Evolutionary conservation across 2,329 filamentous ascomycete genomes (phyloP).

Genomic region (Claviceps digitariae): DNA sequence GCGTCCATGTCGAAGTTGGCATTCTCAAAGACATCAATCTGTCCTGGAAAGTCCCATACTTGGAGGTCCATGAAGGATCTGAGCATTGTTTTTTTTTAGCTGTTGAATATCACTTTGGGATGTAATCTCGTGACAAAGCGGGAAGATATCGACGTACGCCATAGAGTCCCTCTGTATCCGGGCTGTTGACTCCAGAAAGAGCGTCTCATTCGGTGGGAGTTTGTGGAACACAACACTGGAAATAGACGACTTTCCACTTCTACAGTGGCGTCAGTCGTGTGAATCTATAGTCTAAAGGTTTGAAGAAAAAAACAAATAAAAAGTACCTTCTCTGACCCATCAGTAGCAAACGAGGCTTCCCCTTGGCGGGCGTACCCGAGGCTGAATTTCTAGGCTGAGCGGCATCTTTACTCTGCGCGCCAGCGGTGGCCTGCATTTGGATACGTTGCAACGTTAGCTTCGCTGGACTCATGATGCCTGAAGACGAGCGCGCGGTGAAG

Average conservation of each 20-base stretch:
- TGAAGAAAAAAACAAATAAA: not conserved
- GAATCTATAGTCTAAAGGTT: not conserved
- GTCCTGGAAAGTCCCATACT: constrained; percentile 93
- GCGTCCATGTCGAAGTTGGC: constrained; percentile 81
- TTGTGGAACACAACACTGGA: constrained; percentile 99
- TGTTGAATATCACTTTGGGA: constrained; percentile 9
- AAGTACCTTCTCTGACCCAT: constrained; percentile 89
- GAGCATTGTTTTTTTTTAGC: not conserved
- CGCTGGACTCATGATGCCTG: constrained; percentile 37
- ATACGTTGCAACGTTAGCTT: constrained; percentile 51
- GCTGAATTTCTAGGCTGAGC: constrained; percentile 30
- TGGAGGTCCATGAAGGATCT: constrained; percentile 99
- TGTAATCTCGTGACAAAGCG: not conserved
- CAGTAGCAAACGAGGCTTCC: constrained; percentile 73
- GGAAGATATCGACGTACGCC: constrained; percentile 49
- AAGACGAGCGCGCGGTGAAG: constrained; percentile 16
- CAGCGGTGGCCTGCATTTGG: constrained; percentile 45
- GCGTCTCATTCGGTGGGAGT: constrained; percentile 83
- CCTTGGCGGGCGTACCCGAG: constrained; percentile 36
- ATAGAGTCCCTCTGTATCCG: constrained; percentile 90
- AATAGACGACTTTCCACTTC: constrained; percentile 96
- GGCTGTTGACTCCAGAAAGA: constrained; percentile 91
- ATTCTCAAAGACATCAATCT: constrained; percentile 79
- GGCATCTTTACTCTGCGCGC: constrained; percentile 35
- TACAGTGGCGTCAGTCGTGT: constrained; percentile 22